phyloP scores from a whole-genome alignment of 768 basidiomycete genomes.

The Xerocomellus amylosporus region DNA sequence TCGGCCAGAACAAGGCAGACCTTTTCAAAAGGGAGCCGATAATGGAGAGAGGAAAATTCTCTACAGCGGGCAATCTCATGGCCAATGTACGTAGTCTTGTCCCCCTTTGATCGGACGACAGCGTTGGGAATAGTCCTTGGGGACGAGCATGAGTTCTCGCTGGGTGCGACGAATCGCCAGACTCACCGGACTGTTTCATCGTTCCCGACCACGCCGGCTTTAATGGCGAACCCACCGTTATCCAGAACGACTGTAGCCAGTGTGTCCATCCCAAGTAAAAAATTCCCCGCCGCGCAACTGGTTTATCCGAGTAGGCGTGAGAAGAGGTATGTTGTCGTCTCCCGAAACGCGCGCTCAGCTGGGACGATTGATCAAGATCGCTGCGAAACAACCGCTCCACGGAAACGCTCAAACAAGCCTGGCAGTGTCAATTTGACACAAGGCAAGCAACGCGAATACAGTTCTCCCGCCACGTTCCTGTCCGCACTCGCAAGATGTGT shows the following conservation, averaged over 20 bases:
- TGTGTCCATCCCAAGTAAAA: conserved; percentile 6
- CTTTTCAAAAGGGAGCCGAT: conserved; percentile 85
- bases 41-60: conserved; percentile 80
- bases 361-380: background rate
- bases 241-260: conserved; percentile 66
- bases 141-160: background rate
- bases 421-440: background rate
- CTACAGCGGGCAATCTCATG: conserved; percentile 77
- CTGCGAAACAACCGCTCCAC: background rate
- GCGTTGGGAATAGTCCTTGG: conserved; percentile 75
- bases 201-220: conserved; percentile 55
- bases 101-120: conserved; percentile 79
- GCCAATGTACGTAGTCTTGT: conserved; percentile 79
- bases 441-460: background rate
- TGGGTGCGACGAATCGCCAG: background rate
- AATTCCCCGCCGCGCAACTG: background rate
- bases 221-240: conserved; percentile 84
- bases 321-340: background rate
- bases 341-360: background rate
- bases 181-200: conserved; percentile 29
- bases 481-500: conserved; percentile 52
- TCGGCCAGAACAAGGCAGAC: conserved; percentile 36
- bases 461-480: background rate
- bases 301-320: background rate
- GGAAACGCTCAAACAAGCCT: conserved; percentile 3